A percentile compares a stretch with the other conserved stretches of the same genome.
Evolutionary conservation across 192 early-diverging fungal genomes (phyloP).

Genomic region (Rhizophlyctis rosea): DNA sequence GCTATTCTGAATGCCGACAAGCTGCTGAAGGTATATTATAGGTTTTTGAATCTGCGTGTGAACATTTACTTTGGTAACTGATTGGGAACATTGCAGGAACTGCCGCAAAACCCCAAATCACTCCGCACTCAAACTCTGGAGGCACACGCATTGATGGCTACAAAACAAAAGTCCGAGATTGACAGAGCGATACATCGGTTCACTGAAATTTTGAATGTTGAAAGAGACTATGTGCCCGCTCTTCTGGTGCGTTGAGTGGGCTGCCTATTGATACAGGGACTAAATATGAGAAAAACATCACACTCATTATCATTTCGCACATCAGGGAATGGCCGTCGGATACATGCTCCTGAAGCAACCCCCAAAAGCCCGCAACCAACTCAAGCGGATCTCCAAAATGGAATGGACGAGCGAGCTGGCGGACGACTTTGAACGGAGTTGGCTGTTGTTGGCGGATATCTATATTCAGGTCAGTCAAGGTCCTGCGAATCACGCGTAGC

Average conservation of each 20-base stretch:
- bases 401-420: constrained; percentile 43
- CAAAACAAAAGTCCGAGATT: constrained; percentile 53
- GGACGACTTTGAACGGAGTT: constrained; percentile 48
- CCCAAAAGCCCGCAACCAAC: constrained; percentile 51
- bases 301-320: neutral
- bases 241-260: constrained; percentile 28
- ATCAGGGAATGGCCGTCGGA: constrained; percentile 43
- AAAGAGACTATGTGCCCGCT: constrained; percentile 52
- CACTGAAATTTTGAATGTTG: constrained; percentile 44
- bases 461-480: constrained; percentile 52
- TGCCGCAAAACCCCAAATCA: constrained; percentile 42
- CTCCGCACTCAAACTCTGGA: constrained; percentile 42
- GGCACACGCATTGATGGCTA: constrained; percentile 47
- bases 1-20: constrained; percentile 52
- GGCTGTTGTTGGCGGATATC: constrained; percentile 53
- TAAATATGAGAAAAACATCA: neutral
- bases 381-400: constrained; percentile 51
- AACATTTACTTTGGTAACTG: too few species aligned
- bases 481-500: too few species aligned
- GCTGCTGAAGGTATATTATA: constrained; percentile 42
- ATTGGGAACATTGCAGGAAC: constrained; percentile 30
- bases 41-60: too few species aligned
- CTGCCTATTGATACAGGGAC: neutral
- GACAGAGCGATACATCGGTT: constrained; percentile 42
- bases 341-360: constrained; percentile 56